Conservation (phyloP, 306 rosid genomes). For the Mucuna pruriens region DNA sequence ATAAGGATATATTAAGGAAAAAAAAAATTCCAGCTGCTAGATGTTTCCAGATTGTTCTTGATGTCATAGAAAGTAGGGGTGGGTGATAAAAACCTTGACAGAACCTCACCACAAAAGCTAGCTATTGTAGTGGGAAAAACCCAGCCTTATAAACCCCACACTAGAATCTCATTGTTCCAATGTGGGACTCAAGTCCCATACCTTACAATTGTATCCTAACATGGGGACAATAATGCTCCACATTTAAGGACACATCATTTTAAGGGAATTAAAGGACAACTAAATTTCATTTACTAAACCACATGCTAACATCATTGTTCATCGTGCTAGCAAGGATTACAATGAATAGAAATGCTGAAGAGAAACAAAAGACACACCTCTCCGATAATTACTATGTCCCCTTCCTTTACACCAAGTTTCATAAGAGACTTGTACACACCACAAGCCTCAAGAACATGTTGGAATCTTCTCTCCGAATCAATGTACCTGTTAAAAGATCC, state of each 20-base stretch:
- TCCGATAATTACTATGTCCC: constrained; percentile 80
- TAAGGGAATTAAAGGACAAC: neutral
- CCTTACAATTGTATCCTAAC: too few relatives aligned
- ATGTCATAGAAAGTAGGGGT: constrained; percentile 17
- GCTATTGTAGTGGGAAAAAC: too few relatives aligned
- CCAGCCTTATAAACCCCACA: too few relatives aligned
- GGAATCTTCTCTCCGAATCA: constrained; percentile 94
- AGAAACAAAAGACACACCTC: constrained; percentile 60
- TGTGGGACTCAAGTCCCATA: too few relatives aligned
- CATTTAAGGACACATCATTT: constrained; percentile 17
- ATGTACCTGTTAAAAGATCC: constrained; percentile 60
- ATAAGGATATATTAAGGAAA: neutral
- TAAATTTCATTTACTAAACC: constrained; percentile 29
- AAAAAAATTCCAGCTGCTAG: neutral
- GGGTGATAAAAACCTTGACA: too few relatives aligned
- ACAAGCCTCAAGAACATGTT: constrained; percentile 94
- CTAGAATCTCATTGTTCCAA: too few relatives aligned
- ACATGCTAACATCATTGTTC: constrained; percentile 22
- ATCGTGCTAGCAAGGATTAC: constrained; percentile 15
- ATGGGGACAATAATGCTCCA: constrained; percentile 28
- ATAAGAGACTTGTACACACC: constrained; percentile 84
- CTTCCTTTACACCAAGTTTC: constrained; percentile 86
- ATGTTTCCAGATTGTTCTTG: constrained; percentile 28
- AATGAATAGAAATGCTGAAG: constrained; percentile 28
- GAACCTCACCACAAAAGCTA: too few relatives aligned